Percentiles rank a stretch among this genome's conserved stretches.
phyloP scores from a whole-genome alignment of 129 eudicot species.

The Mikania micrantha region DNA sequence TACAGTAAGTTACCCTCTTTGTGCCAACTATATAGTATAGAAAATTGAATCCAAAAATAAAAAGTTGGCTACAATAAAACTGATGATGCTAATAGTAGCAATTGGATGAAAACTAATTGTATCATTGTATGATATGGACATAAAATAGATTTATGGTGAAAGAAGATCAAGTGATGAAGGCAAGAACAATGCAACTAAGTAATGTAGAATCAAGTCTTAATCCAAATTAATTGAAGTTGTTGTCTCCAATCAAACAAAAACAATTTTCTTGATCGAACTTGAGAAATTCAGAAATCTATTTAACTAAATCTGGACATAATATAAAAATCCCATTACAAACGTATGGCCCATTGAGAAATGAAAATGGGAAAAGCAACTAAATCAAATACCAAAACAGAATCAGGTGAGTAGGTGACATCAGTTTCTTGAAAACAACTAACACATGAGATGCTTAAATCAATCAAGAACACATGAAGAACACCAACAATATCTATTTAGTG shows the following conservation, averaged over 20 bases:
- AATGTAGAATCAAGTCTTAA: not conserved
- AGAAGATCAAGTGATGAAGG: not conserved
- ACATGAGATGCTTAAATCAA: too few species aligned
- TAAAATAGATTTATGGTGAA: not conserved
- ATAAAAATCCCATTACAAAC: too few species aligned
- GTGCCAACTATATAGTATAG: not conserved
- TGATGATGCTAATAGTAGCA: not conserved
- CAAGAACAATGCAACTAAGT: not conserved
- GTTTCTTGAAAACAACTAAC: too few species aligned
- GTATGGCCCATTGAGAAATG: too few species aligned
- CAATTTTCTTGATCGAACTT: not conserved
- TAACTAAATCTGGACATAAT: too few species aligned
- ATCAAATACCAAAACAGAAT: too few species aligned
- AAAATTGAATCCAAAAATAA: not conserved
- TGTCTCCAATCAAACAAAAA: not conserved
- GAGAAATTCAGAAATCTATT: too few species aligned
- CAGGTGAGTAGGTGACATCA: too few species aligned
- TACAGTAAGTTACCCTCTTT: not conserved
- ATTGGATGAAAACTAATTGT: not conserved
- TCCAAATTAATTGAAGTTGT: not conserved
- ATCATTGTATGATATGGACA: not conserved
- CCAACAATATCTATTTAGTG: too few species aligned
- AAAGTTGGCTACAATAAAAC: too few species aligned
- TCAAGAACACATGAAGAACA: too few species aligned
- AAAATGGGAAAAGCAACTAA: too few species aligned